phyloP scores from a whole-genome alignment of 23 red algal genomes.

The Gracilaria gracilis region DNA sequence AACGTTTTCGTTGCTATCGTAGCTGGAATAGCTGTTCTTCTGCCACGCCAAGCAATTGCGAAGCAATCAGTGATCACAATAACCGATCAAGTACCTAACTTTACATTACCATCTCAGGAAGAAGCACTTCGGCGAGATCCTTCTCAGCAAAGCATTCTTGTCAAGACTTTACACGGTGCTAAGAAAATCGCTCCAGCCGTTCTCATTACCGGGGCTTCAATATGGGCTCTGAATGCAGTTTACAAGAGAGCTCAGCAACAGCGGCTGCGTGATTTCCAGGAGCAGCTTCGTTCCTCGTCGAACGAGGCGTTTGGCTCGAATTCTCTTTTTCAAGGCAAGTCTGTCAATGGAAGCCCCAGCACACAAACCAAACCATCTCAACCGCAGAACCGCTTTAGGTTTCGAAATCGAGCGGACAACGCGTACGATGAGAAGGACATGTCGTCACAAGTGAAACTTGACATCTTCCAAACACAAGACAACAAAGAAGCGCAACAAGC shows the following conservation, averaged over 20 bases:
- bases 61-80: slow-evolving; percentile 74
- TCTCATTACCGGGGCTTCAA: slow-evolving; percentile 12
- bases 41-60: slow-evolving; percentile 18
- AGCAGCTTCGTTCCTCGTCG: slow-evolving; percentile 58
- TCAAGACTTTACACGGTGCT: slow-evolving; percentile 6
- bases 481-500: neutral
- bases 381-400: slow-evolving; percentile 52
- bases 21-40: neutral
- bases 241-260: slow-evolving; percentile 53
- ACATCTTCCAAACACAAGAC: slow-evolving; percentile 33
- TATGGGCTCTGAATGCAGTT: slow-evolving; percentile 35
- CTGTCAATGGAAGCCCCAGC: neutral
- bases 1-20: slow-evolving; percentile 3
- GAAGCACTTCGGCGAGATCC: slow-evolving; percentile 13
- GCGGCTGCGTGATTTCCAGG: slow-evolving; percentile 70
- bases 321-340: neutral
- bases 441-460: slow-evolving; percentile 63
- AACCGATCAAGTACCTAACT: slow-evolving; percentile 80
- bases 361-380: slow-evolving; percentile 10
- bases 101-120: slow-evolving; percentile 69
- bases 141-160: slow-evolving; percentile 34
- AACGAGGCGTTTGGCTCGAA: slow-evolving; percentile 1
- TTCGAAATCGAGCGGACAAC: slow-evolving; percentile 10
- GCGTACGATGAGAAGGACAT: slow-evolving; percentile 4
- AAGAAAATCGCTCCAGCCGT: slow-evolving; percentile 49